Base-by-base conservation (phyloP, 371 early-diverging fungal species). In the Mucor plumbeus region DNA sequence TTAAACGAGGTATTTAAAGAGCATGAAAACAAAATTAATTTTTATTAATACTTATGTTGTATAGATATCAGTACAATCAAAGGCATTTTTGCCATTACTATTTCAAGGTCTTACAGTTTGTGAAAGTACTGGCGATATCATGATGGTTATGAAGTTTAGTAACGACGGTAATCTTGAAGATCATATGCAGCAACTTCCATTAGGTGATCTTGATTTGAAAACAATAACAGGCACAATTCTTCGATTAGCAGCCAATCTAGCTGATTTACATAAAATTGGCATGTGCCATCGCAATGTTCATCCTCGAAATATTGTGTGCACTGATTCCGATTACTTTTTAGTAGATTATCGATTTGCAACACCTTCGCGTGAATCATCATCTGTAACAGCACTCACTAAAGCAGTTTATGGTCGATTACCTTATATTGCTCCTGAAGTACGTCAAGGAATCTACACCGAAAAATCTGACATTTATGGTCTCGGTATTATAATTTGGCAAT, bases 131-230 rank as follows among this genome's bases (percentile, higher is more conserved):
- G 82, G 82, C 55, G 83, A 83, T 66, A 48, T 83, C 19, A 80
- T 83, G 80, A 83, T 83, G 83, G 80, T 83, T 4, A 80, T 83
- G 80, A 83, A 80, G 39, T 62, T 70, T 39, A 78, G 80, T 34
- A 78, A 77, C 55, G 80, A 80, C 44, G 83, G 83, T 0, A 80
- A 83, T 53, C 69, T 82, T 1, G 79, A 82, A 62, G 79, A 79
- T 48, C 82, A 82, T 44, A 77, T 79, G 79, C 72, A 79, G 15
- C 76, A 77, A 50, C 38, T 76, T 10, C 82, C 79, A 8, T 35
- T 82, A 21, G 82, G 75, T 1, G 79, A 82, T 66, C 62, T 79
- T 56, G 83, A 82, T 60, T 47, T 82, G 9, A 82, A 82, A 61
- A 82, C 79, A 8, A 79, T 82, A 39, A 77, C 79, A 9, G 76